phyloP scores from a whole-genome alignment of 768 basidiomycete genomes.

The Boletus sp. region DNA sequence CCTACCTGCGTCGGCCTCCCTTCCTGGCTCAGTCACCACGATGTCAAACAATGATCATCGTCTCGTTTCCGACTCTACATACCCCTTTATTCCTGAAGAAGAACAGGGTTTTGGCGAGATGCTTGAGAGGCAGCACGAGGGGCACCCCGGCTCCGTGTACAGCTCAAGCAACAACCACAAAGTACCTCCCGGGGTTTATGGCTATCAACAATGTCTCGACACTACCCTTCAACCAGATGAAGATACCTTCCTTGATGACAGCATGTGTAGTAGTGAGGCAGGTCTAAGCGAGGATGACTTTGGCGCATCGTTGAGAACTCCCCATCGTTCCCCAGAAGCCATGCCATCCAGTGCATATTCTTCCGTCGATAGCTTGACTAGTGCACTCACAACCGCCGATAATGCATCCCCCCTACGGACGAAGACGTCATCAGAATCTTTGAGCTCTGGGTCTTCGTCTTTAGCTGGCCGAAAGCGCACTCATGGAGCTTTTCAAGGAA shows the following conservation, averaged over 20 bases:
- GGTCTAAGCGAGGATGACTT: conserved; percentile 51
- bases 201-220: background rate
- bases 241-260: conserved; percentile 23
- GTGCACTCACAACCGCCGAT: conserved; percentile 39
- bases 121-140: conserved; percentile 65
- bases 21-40: conserved; percentile 20
- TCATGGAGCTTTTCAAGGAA: conserved; percentile 10
- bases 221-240: conserved; percentile 12
- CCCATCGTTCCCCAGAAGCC: conserved; percentile 34
- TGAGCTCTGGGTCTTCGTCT: conserved; percentile 36
- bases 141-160: conserved; percentile 55
- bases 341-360: conserved; percentile 22
- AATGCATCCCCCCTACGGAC: conserved; percentile 38
- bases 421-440: conserved; percentile 42
- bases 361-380: conserved; percentile 26
- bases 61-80: conserved; percentile 11
- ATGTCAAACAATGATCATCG: conserved; percentile 1
- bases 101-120: conserved; percentile 64
- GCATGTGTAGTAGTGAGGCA: conserved; percentile 25
- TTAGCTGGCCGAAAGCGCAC: conserved; percentile 42
- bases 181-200: conserved; percentile 39
- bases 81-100: conserved; percentile 40
- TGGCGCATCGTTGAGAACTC: conserved; percentile 65
- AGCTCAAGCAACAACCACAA: conserved; percentile 56
- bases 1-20: conserved; percentile 36